Percentiles rank a stretch among this genome's conserved stretches.
Conservation (phyloP, 1,284 basidiomycete genomes). For the Anthracocystis setariae region DNA sequence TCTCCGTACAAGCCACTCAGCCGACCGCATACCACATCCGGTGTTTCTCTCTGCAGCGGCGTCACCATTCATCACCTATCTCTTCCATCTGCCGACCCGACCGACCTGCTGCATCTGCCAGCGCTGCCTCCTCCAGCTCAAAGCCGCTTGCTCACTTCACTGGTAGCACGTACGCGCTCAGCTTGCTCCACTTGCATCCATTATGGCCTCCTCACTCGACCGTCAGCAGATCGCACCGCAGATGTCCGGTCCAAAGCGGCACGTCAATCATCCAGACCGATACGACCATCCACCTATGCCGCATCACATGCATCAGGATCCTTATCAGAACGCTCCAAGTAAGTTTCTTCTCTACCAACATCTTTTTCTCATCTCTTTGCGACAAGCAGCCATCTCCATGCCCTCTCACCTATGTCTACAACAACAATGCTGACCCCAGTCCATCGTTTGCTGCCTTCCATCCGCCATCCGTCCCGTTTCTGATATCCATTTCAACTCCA, state of each 20-base stretch:
- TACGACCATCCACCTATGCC: slow-evolving; percentile 51
- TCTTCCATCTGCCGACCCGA: too few species aligned
- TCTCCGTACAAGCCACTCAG: too few species aligned
- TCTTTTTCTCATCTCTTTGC: not conserved
- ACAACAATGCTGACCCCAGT: not conserved
- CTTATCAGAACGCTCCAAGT: slow-evolving; percentile 45
- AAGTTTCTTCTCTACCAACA: slow-evolving; percentile 6
- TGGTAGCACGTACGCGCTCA: slow-evolving; percentile 1
- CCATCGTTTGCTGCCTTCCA: too few species aligned
- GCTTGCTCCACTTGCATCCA: slow-evolving; percentile 4
- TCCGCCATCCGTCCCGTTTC: too few species aligned
- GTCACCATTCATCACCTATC: too few species aligned
- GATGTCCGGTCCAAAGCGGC: slow-evolving; percentile 37
- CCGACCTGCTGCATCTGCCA: too few species aligned
- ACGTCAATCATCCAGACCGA: slow-evolving; percentile 36
- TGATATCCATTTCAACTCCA: not conserved
- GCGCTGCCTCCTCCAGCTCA: not conserved
- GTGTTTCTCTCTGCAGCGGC: too few species aligned
- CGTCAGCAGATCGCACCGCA: slow-evolving; percentile 44
- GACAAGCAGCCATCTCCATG: not conserved
- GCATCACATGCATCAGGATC: slow-evolving; percentile 43
- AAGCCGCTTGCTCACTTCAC: not conserved
- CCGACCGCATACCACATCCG: too few species aligned
- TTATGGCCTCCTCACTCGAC: slow-evolving; percentile 48
- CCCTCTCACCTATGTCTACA: not conserved